Percentiles rank a stretch among this genome's conserved stretches.
These are phyloP conservation scores for Kazachstania viticola DNA, from an alignment of 805 yeast genomes.

Conservation along the genomic window DNA sequence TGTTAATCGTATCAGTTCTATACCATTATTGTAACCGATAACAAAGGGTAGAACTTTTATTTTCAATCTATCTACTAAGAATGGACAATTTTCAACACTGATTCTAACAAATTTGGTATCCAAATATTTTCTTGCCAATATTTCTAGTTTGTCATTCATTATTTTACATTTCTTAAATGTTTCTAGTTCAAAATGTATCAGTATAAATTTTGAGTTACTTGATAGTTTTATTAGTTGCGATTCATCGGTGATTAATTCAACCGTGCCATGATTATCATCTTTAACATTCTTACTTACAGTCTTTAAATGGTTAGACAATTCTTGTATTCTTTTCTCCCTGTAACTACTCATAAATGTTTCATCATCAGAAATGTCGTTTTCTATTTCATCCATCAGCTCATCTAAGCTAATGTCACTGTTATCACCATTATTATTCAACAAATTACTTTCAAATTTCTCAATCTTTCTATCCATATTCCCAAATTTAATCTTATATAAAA, in stretches of 20 bases:
- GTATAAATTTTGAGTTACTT: constrained; percentile 30
- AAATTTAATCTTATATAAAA: no score
- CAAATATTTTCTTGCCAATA: constrained; percentile 47
- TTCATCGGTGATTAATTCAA: constrained; percentile 38
- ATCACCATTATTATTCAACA: background rate
- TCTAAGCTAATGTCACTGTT: constrained; percentile 26
- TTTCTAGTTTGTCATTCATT: constrained; percentile 38
- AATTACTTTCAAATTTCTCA: background rate
- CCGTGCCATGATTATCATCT: constrained; percentile 33
- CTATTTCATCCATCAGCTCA: constrained; percentile 37
- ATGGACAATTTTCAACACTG: constrained; percentile 58
- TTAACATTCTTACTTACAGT: constrained; percentile 26
- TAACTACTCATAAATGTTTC: constrained; percentile 39
- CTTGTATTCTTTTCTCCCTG: constrained; percentile 53
- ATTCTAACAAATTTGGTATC: constrained; percentile 42
- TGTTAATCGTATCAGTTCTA: constrained; percentile 46
- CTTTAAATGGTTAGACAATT: constrained; percentile 35
- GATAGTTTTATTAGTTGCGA: constrained; percentile 44
- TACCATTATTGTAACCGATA: constrained; percentile 46
- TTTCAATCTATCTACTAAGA: constrained; percentile 49
- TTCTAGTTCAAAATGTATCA: constrained; percentile 56
- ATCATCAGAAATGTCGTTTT: constrained; percentile 37
- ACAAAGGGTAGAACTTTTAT: constrained; percentile 66
- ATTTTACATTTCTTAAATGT: constrained; percentile 47
- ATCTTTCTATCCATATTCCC: background rate